Conservation (phyloP, 164 flowering plant genomes). For the Euptelea pleiosperma region DNA sequence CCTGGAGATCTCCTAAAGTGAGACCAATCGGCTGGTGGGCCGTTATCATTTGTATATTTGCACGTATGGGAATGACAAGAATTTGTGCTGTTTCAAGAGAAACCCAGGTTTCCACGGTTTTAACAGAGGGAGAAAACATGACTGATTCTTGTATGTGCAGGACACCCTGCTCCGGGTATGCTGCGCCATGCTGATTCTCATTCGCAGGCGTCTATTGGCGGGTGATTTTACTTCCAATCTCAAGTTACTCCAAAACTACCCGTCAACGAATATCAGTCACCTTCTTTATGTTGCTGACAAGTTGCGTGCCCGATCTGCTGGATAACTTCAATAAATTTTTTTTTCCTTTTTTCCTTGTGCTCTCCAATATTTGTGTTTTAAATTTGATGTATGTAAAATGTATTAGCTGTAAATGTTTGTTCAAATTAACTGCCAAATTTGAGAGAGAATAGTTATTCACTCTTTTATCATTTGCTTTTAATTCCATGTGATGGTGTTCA, state of each 20-base stretch:
- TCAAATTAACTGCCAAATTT: slow-evolving; percentile 1
- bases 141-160: slow-evolving; percentile 38
- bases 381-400: slow-evolving; percentile 20
- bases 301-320: slow-evolving; percentile 42
- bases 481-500: too few relatives aligned
- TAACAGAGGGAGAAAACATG: neutral
- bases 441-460: too few relatives aligned
- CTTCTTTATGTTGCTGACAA: slow-evolving; percentile 91
- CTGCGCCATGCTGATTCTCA: slow-evolving; percentile 85
- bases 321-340: slow-evolving; percentile 17
- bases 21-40: too few relatives aligned
- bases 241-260: slow-evolving; percentile 84
- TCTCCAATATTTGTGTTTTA: neutral
- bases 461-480: neutral
- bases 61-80: too few relatives aligned
- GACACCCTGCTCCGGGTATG: slow-evolving; percentile 86
- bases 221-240: slow-evolving; percentile 97
- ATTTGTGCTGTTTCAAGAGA: too few relatives aligned
- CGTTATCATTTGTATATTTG: too few relatives aligned
- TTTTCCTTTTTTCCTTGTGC: neutral
- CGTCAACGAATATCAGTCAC: slow-evolving; percentile 85
- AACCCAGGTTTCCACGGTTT: too few relatives aligned
- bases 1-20: too few relatives aligned
- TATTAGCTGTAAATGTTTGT: slow-evolving; percentile 32
- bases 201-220: slow-evolving; percentile 85